A percentile compares a stretch with the other conserved stretches of the same genome.
Evolutionary conservation across 2,329 filamentous ascomycete genomes (phyloP).

Genomic region (Bipolaris bicolor): DNA sequence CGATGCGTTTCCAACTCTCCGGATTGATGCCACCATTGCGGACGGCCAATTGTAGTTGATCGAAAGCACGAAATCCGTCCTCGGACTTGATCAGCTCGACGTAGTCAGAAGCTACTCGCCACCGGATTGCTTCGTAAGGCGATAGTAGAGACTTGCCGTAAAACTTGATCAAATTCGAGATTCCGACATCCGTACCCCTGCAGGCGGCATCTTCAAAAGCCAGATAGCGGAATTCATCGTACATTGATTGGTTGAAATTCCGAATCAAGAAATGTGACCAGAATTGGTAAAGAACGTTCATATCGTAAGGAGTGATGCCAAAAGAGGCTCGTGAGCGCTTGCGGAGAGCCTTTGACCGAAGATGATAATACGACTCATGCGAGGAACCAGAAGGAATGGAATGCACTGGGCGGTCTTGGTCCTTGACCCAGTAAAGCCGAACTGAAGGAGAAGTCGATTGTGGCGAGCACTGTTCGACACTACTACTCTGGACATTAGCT

Average conservation of each 20-base stretch:
- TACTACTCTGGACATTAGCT: slow-evolving; percentile 30
- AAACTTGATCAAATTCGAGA: slow-evolving; percentile 69
- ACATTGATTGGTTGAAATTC: slow-evolving; percentile 78
- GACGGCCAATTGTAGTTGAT: slow-evolving; percentile 60
- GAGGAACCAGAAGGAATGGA: slow-evolving; percentile 53
- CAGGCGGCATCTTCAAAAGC: slow-evolving; percentile 68
- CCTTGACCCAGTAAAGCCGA: slow-evolving; percentile 59
- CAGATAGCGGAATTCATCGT: slow-evolving; percentile 72
- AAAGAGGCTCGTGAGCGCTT: slow-evolving; percentile 55
- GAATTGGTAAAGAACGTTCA: slow-evolving; percentile 73
- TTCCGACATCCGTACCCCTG: slow-evolving; percentile 60
- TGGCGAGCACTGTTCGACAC: slow-evolving; percentile 28
- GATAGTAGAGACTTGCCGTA: slow-evolving; percentile 65
- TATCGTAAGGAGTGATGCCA: slow-evolving; percentile 60
- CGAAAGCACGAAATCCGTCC: slow-evolving; percentile 53
- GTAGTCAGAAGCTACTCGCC: slow-evolving; percentile 62
- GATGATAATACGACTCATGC: slow-evolving; percentile 57
- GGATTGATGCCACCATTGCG: slow-evolving; percentile 61
- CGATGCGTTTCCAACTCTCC: slow-evolving; percentile 63
- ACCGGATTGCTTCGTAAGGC: slow-evolving; percentile 56
- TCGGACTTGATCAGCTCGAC: slow-evolving; percentile 61
- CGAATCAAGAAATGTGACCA: slow-evolving; percentile 75
- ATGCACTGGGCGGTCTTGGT: slow-evolving; percentile 53
- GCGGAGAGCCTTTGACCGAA: slow-evolving; percentile 57
- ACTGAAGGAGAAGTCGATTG: slow-evolving; percentile 27